phyloP scores from a whole-genome alignment of 257 asterid genomes.

The Gynochthodes officinalis region DNA sequence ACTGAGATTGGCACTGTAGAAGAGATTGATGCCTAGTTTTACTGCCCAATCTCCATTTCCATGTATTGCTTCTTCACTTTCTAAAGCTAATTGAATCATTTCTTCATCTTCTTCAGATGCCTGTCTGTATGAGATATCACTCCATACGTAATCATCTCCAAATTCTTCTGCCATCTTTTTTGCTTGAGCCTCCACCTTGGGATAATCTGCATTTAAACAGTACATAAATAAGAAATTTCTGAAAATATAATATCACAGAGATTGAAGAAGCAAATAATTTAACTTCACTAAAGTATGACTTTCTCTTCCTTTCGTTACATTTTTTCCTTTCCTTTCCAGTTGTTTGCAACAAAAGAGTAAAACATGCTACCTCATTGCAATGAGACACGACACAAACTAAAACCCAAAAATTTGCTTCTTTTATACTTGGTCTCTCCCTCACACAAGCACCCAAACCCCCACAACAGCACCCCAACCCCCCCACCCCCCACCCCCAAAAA shows the following conservation, averaged over 20 bases:
- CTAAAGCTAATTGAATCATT: slow-evolving; percentile 60
- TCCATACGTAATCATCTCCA: slow-evolving; percentile 54
- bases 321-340: neutral
- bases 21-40: slow-evolving; percentile 88
- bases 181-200: slow-evolving; percentile 72
- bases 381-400: neutral
- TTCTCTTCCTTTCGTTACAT: neutral
- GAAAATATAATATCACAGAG: neutral
- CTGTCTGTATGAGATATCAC: slow-evolving; percentile 52
- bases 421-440: neutral
- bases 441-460: too few species aligned
- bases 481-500: neutral
- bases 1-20: slow-evolving; percentile 88
- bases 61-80: slow-evolving; percentile 76
- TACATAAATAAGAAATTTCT: slow-evolving; percentile 8
- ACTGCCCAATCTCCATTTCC: slow-evolving; percentile 98
- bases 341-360: neutral
- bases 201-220: slow-evolving; percentile 65
- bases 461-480: too few species aligned
- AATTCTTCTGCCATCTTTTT: slow-evolving; percentile 71
- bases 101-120: slow-evolving; percentile 70
- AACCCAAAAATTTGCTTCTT: neutral
- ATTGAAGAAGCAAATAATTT: neutral
- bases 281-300: neutral
- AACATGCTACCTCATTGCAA: neutral